Percentiles rank a stretch among this genome's conserved stretches.
Evolutionary conservation across 129 eudicot genomes (phyloP).

Genomic region (Solidago caesia): DNA sequence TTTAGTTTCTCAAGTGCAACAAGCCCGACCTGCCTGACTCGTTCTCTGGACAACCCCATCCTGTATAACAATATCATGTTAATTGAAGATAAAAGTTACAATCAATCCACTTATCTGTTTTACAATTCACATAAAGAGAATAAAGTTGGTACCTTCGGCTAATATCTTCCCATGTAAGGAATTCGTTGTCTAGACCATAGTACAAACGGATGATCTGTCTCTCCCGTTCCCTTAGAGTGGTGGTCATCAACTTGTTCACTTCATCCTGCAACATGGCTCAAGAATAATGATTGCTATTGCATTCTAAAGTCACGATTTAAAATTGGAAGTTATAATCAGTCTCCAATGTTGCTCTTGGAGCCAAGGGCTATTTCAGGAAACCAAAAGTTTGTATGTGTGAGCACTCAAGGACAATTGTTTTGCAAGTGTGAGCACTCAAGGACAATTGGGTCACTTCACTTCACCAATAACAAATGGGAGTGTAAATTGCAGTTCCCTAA

Average conservation of each 20-base stretch:
- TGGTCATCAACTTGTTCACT: conserved; percentile 70
- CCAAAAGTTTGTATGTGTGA: background rate
- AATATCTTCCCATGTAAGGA: conserved; percentile 97
- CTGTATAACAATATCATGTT: conserved; percentile 41
- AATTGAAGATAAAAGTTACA: background rate
- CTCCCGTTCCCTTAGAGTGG: conserved; percentile 71
- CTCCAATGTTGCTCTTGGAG: conserved; percentile 7
- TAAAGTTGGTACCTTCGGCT: conserved; percentile 57
- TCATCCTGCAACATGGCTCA: conserved; percentile 62
- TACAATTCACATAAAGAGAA: background rate
- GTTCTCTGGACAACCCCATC: conserved; percentile 94
- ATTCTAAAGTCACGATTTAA: background rate
- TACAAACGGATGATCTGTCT: conserved; percentile 77
- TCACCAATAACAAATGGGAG: conserved; percentile 8
- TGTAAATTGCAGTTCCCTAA: background rate
- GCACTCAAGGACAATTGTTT: conserved; percentile 1
- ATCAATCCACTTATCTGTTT: background rate
- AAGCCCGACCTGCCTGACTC: conserved; percentile 94
- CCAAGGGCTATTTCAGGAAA: background rate
- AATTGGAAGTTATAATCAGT: conserved; percentile 1
- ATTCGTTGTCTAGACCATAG: conserved; percentile 88
- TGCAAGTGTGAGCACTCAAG: background rate
- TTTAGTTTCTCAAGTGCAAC: conserved; percentile 92
- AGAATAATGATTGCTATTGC: background rate
- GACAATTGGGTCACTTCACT: conserved; percentile 7